These are phyloP conservation scores for Globisporangium nunn DNA, from an alignment of 352 stramenopile species.

Conservation along the genomic window DNA sequence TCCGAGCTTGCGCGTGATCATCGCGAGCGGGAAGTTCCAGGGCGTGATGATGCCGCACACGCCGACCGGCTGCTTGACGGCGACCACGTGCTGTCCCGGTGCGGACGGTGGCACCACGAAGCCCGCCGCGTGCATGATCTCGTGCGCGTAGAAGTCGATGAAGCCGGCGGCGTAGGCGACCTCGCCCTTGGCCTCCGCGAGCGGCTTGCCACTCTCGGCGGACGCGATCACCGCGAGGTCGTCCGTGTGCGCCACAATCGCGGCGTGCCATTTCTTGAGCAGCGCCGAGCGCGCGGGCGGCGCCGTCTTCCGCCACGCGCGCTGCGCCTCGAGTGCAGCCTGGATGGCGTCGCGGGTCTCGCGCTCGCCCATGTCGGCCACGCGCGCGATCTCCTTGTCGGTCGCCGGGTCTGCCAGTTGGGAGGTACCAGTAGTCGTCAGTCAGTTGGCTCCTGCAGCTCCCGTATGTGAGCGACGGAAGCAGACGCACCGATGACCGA, in stretches of 20 bases:
- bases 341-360: conserved; percentile 75
- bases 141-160: conserved; percentile 95
- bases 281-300: conserved; percentile 54
- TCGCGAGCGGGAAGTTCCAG: conserved; percentile 98
- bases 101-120: conserved; percentile 64
- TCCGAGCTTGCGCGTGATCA: conserved; percentile 96
- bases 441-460: background rate
- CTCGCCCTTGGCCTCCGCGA: conserved; percentile 92
- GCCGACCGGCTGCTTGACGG: conserved; percentile 90
- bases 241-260: conserved; percentile 59
- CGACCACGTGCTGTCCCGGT: conserved; percentile 61
- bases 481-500: conserved; percentile 43
- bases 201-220: conserved; percentile 95
- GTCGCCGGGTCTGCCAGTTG: conserved; percentile 55
- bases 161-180: conserved; percentile 92
- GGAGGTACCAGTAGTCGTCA: background rate
- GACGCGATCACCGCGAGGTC: conserved; percentile 93
- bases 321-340: conserved; percentile 53
- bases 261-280: conserved; percentile 77
- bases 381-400: conserved; percentile 55
- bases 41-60: conserved; percentile 94
- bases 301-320: conserved; percentile 65
- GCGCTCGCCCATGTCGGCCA: conserved; percentile 58
- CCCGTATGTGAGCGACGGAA: too few relatives aligned
- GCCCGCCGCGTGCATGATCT: conserved; percentile 86